Percentiles rank a stretch among this genome's conserved stretches.
Evolutionary conservation across 345 rosid species (phyloP).

Genomic region (Physaria fendleri): DNA sequence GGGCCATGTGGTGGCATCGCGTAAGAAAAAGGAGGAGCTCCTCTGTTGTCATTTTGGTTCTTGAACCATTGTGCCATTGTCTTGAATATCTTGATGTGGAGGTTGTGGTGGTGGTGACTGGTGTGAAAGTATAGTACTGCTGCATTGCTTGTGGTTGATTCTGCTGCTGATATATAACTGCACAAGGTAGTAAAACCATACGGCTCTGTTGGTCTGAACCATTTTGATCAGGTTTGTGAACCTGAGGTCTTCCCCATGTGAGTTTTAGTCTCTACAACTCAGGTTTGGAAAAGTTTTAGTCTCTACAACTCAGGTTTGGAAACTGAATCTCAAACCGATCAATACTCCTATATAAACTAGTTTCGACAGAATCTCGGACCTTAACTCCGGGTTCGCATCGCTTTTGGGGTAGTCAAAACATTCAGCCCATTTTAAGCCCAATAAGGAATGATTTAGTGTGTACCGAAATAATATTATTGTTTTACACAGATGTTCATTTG

Average conservation of each 20-base stretch:
- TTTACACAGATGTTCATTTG: too few relatives aligned
- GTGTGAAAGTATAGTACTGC: constrained; percentile 57
- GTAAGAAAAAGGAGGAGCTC: constrained; percentile 44
- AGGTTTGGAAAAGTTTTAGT: constrained; percentile 69
- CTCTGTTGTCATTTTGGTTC: constrained; percentile 42
- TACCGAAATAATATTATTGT: too few relatives aligned
- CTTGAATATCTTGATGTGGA: constrained; percentile 49
- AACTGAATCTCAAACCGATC: too few relatives aligned
- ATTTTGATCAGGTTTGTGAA: constrained; percentile 60
- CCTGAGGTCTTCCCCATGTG: constrained; percentile 94
- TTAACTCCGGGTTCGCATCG: too few relatives aligned
- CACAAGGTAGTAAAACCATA: constrained; percentile 64
- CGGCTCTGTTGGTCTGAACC: constrained; percentile 62
- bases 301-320: constrained; percentile 81
- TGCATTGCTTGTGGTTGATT: constrained; percentile 57
- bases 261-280: constrained; percentile 87
- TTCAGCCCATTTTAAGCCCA: too few relatives aligned
- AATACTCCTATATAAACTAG: too few relatives aligned
- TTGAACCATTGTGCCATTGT: too few relatives aligned
- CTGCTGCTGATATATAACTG: constrained; percentile 86
- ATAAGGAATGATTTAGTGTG: too few relatives aligned
- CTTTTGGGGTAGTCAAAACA: too few relatives aligned
- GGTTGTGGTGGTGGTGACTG: constrained; percentile 43
- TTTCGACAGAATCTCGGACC: too few relatives aligned
- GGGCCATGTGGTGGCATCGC: constrained; percentile 33